These are phyloP conservation scores for Penicillium decumbens DNA, from an alignment of 2,329 filamentous ascomycete species.

Conservation along the genomic window DNA sequence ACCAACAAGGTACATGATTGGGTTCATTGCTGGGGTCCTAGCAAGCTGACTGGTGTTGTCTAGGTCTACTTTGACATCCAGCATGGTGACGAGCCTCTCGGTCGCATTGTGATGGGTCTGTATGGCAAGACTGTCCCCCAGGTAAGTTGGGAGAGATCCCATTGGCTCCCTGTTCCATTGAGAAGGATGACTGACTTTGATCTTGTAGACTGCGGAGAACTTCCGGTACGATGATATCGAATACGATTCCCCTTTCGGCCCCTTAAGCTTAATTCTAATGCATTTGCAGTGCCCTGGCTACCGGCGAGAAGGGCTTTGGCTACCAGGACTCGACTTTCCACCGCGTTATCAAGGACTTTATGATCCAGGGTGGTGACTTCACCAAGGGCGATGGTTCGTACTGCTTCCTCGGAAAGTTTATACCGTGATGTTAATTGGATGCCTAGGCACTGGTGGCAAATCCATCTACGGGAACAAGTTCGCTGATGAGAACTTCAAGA, in stretches of 20 bases:
- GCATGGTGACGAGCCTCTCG: conserved; percentile 58
- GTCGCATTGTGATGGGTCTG: conserved; percentile 59
- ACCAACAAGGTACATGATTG: conserved; percentile 67
- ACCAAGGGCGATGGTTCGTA: conserved; percentile 55
- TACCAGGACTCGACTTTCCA: conserved; percentile 65
- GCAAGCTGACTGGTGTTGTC: conserved; percentile 10
- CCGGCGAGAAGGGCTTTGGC: conserved; percentile 63
- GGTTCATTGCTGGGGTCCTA: background rate
- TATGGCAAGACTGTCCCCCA: conserved; percentile 65
- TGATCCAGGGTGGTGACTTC: conserved; percentile 68
- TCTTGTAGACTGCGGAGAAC: conserved; percentile 57
- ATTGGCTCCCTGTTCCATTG: background rate
- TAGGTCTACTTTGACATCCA: conserved; percentile 63
- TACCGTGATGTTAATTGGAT: conserved; percentile 7
- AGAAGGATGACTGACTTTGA: conserved; percentile 11
- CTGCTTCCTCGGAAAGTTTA: background rate
- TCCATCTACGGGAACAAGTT: conserved; percentile 65
- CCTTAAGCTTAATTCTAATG: conserved; percentile 7
- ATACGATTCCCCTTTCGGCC: background rate
- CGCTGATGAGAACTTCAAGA: conserved; percentile 66
- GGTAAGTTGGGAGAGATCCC: conserved; percentile 37
- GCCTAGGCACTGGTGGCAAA: conserved; percentile 60
- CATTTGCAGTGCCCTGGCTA: conserved; percentile 51
- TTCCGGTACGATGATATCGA: conserved; percentile 48
- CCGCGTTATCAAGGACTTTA: conserved; percentile 66